A percentile compares a stretch with the other conserved stretches of the same genome.
Conservation (phyloP, 495 filamentous ascomycete genomes). For the Aspergillus olivimuriae region DNA sequence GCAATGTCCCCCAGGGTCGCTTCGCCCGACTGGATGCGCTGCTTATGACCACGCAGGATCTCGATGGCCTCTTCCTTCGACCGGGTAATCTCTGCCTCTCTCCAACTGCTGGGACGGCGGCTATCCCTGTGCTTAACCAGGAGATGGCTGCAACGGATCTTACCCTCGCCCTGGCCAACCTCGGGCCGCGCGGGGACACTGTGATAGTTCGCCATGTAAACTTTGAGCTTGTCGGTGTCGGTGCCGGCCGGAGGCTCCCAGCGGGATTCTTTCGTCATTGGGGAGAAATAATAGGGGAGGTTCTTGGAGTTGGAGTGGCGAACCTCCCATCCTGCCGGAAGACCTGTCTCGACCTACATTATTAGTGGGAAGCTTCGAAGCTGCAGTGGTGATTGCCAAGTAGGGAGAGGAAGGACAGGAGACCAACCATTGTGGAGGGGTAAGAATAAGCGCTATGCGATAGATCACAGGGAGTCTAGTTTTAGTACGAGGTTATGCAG, state of each 20-base stretch:
- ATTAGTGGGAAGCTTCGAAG: constrained; percentile 1
- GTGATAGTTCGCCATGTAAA: constrained; percentile 85
- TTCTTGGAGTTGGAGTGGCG: constrained; percentile 95
- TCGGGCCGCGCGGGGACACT: constrained; percentile 47
- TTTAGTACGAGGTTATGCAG: too few species aligned
- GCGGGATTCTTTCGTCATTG: constrained; percentile 69
- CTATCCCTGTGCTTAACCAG: constrained; percentile 89
- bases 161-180: constrained; percentile 55
- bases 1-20: constrained; percentile 72
- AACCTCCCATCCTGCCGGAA: constrained; percentile 87
- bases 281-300: constrained; percentile 97
- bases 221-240: constrained; percentile 82
- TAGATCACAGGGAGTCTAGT: too few species aligned
- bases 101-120: constrained; percentile 85
- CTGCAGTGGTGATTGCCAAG: neutral
- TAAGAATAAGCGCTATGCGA: too few species aligned
- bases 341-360: constrained; percentile 61
- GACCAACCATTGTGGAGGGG: constrained; percentile 6
- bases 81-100: constrained; percentile 79
- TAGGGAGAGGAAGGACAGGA: neutral
- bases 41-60: constrained; percentile 68
- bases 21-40: constrained; percentile 62
- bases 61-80: constrained; percentile 77
- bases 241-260: constrained; percentile 90
- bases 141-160: constrained; percentile 87